Base-by-base conservation (phyloP, 2,329 filamentous ascomycete species). In the Sphaerulina musiva region DNA sequence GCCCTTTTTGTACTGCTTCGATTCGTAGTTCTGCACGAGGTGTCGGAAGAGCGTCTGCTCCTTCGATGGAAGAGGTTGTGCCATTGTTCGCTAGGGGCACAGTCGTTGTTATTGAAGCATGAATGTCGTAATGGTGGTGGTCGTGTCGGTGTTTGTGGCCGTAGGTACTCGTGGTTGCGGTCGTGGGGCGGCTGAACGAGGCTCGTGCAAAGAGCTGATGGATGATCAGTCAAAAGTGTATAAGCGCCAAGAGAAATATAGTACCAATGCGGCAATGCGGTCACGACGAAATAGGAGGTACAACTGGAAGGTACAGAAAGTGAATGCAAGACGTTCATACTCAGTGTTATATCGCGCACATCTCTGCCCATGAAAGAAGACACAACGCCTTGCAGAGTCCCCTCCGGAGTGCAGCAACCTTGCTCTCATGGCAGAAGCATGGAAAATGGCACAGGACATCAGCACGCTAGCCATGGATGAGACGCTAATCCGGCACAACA, bases 1-100 rank as follows among this genome's bases (percentile, higher is more conserved):
- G 70, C 92, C 59, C 34, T 61, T 56, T 76, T 97, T 98, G 78
- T 97, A 96, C 69, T 97, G 92, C 75, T 98, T 98, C 70, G 91
- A 87, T 74, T 98, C 93, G 78, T 97, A 98, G 74, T 89, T 85
- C 71, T 92, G 91, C 68, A 98, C 89, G 62, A 98, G 85, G 70
- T 91, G 89, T 60, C 90, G 86, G 75, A 98, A 98, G 76, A 96
- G 85, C 71, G 91, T 85, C 66, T 84, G 84, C 80, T 98, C 93
- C 77, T 97, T 97, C 68, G 89, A 84, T 68, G 80, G 83, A 58
- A 91, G 78, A 31, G 49, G 51, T 42, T 52, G 49, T 17, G 58
- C 51, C 58, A 60, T 60, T 45, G 29, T 45, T 44, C 29, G 40
- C 48, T 17, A 45, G 39, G 31, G 31, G 43, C 17, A 26, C 17